phyloP scores from a whole-genome alignment of 2,329 filamentous ascomycete genomes.

The Ophiocordyceps camponoti-saundersi region DNA sequence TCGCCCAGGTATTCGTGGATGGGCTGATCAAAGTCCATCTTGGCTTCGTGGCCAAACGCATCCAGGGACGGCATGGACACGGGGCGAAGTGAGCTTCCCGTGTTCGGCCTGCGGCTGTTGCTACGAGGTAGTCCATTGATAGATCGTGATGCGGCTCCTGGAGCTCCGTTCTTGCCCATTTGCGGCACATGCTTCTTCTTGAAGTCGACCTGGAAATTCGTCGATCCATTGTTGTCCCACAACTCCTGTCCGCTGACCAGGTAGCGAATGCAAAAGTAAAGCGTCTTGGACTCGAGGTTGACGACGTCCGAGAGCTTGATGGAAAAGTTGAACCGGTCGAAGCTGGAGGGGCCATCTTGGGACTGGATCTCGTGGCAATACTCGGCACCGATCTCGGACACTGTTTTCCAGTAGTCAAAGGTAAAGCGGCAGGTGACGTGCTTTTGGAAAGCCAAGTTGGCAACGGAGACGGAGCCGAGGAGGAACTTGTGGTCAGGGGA shows the following conservation, averaged over 20 bases:
- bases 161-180: slow-evolving; percentile 36
- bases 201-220: slow-evolving; percentile 94
- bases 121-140: slow-evolving; percentile 47
- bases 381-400: slow-evolving; percentile 83
- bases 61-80: slow-evolving; percentile 45
- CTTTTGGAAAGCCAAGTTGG: slow-evolving; percentile 84
- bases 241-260: slow-evolving; percentile 67
- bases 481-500: slow-evolving; percentile 77
- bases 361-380: slow-evolving; percentile 64
- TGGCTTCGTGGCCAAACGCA: slow-evolving; percentile 51
- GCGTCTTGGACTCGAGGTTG: slow-evolving; percentile 80
- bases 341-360: slow-evolving; percentile 45
- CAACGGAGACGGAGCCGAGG: slow-evolving; percentile 67
- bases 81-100: slow-evolving; percentile 24
- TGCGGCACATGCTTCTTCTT: slow-evolving; percentile 54
- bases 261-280: slow-evolving; percentile 87
- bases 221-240: slow-evolving; percentile 83
- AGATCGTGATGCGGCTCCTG: slow-evolving; percentile 32
- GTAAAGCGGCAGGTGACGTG: slow-evolving; percentile 84
- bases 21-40: slow-evolving; percentile 40
- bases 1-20: slow-evolving; percentile 49
- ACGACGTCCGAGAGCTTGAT: slow-evolving; percentile 85
- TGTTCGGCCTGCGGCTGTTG: slow-evolving; percentile 31
- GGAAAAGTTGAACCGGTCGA: slow-evolving; percentile 84
- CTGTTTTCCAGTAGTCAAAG: slow-evolving; percentile 96